A percentile compares a stretch with the other conserved stretches of the same genome.
These are phyloP conservation scores for Diospyros kaki DNA, from an alignment of 148 eudicot species.

Conservation along the genomic window DNA sequence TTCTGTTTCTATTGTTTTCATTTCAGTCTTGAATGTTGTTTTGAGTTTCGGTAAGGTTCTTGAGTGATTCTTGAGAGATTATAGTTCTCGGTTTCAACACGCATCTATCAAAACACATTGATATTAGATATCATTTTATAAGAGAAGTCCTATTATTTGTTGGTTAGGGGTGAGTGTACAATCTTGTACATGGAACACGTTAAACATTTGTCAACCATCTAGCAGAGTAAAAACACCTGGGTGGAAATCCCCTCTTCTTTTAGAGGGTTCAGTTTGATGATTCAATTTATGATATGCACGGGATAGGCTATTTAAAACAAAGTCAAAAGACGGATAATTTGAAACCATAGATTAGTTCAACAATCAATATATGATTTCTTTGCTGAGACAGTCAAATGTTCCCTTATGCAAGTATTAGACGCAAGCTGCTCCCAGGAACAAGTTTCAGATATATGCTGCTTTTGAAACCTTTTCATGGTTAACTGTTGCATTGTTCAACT, in stretches of 20 bases:
- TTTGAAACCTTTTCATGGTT: slow-evolving; percentile 1
- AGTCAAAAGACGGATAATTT: not conserved
- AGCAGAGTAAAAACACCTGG: slow-evolving; percentile 4
- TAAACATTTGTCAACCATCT: not conserved
- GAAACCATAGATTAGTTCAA: not conserved
- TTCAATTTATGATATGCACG: not conserved
- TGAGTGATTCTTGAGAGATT: no score
- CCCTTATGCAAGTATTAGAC: not conserved
- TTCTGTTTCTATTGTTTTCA: no score
- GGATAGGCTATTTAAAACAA: not conserved
- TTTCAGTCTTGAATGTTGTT: no score
- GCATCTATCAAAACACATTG: no score
- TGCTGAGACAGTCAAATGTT: not conserved
- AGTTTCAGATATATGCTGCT: not conserved
- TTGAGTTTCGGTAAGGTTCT: no score
- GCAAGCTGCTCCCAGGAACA: not conserved
- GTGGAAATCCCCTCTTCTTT: not conserved
- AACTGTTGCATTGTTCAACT: not conserved
- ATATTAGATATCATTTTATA: no score
- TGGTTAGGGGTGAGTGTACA: not conserved
- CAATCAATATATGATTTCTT: not conserved
- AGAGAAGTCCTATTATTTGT: not conserved
- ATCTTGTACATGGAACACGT: not conserved
- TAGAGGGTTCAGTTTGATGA: no score
- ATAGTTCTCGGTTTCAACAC: no score